A percentile compares a stretch with the other conserved stretches of the same genome.
Conservation (phyloP, 345 rosid species). For the Brassica rapa region DNA sequence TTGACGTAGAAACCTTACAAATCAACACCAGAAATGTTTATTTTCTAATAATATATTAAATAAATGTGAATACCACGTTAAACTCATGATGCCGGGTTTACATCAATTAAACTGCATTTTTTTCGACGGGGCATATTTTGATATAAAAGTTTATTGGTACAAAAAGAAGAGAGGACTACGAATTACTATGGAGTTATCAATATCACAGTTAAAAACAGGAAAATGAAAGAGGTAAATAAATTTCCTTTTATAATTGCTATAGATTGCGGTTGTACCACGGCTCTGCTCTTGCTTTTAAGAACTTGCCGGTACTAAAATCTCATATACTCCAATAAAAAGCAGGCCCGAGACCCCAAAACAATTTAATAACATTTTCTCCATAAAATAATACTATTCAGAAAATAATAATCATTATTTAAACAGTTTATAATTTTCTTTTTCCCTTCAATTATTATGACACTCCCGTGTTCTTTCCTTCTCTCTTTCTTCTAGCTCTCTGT, state of each 20-base stretch:
- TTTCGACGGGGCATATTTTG: slow-evolving; percentile 33
- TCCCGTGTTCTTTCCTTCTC: slow-evolving; percentile 5
- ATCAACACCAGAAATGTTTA: slow-evolving; percentile 3
- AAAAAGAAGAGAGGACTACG: slow-evolving; percentile 27
- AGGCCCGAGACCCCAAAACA: slow-evolving; percentile 15
- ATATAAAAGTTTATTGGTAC: background rate
- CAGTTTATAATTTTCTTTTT: background rate
- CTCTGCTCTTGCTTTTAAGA: slow-evolving; percentile 41
- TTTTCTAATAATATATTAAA: background rate
- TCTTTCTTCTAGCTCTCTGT: slow-evolving; percentile 12
- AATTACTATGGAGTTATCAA: background rate
- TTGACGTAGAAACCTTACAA: slow-evolving; percentile 18
- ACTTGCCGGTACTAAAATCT: slow-evolving; percentile 39
- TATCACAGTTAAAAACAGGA: slow-evolving; percentile 34
- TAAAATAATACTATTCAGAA: background rate
- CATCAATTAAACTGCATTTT: slow-evolving; percentile 29
- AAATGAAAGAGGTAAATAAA: slow-evolving; percentile 30
- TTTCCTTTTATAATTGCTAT: slow-evolving; percentile 42
- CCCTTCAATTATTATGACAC: slow-evolving; percentile 48
- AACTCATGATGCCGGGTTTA: slow-evolving; percentile 32
- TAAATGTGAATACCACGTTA: slow-evolving; percentile 20
- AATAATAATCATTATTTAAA: slow-evolving; percentile 5
- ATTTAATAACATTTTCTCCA: background rate
- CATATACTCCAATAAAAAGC: slow-evolving; percentile 32
- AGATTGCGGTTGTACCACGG: slow-evolving; percentile 67